Conservation (phyloP, 495 filamentous ascomycete genomes). For the Aspergillus bertholletiae region DNA sequence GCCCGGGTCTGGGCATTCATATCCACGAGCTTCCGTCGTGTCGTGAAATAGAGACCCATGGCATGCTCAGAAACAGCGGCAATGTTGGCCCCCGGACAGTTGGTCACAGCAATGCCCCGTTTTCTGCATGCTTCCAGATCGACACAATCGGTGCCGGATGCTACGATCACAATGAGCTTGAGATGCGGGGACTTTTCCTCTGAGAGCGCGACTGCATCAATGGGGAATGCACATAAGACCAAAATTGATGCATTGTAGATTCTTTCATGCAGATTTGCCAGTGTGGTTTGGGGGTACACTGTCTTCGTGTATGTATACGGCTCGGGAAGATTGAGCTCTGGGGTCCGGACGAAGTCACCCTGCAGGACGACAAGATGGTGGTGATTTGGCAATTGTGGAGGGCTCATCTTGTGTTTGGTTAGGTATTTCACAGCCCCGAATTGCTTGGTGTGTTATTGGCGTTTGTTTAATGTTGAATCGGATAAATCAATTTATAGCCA, state of each 20-base stretch:
- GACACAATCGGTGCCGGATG: conserved; percentile 52
- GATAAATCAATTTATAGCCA: too few species aligned
- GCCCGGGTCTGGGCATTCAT: conserved; percentile 36
- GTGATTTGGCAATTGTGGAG: conserved; percentile 7
- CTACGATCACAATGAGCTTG: conserved; percentile 48
- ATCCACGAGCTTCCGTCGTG: conserved; percentile 42
- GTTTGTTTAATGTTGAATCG: too few species aligned
- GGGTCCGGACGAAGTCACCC: conserved; percentile 15
- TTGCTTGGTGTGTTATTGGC: too few species aligned
- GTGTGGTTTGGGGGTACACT: conserved; percentile 14
- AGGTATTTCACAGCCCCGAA: too few species aligned
- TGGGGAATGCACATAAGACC: conserved; percentile 33
- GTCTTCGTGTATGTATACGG: conserved; percentile 19
- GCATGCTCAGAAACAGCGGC: conserved; percentile 54
- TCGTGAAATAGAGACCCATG: conserved; percentile 50
- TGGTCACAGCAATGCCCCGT: conserved; percentile 44
- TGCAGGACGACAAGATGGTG: conserved; percentile 25
- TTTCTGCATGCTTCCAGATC: conserved; percentile 47
- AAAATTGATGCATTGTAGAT: conserved; percentile 49
- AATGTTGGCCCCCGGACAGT: conserved; percentile 48
- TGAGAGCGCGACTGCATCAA: conserved; percentile 37
- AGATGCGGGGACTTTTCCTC: conserved; percentile 32
- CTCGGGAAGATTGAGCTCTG: conserved; percentile 16
- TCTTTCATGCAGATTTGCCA: conserved; percentile 34
- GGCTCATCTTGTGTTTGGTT: conserved; percentile 22